phyloP scores from a whole-genome alignment of 371 early-diverging fungal genomes.

The Apophysomyces variabilis region DNA sequence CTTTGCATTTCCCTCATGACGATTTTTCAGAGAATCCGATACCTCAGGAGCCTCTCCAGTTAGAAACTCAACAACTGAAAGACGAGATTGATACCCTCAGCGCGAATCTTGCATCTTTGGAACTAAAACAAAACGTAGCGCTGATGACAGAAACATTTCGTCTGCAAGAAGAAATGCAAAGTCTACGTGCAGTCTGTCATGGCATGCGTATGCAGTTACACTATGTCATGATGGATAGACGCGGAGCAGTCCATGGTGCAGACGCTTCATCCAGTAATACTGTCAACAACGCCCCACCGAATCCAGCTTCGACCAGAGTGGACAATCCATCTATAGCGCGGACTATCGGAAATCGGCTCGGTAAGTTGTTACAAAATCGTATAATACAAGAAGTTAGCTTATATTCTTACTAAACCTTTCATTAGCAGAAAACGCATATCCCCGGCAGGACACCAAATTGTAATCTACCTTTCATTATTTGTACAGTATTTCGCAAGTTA shows the following conservation, averaged over 20 bases:
- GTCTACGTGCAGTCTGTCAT: constrained; percentile 65
- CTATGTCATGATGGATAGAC: constrained; percentile 62
- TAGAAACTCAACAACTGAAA: constrained; percentile 57
- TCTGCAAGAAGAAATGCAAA: constrained; percentile 73
- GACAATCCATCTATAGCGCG: constrained; percentile 19
- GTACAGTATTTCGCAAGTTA: no score
- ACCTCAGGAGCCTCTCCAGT: constrained; percentile 23
- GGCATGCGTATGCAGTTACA: constrained; percentile 75
- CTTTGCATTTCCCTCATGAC: constrained; percentile 37
- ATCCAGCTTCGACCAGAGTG: constrained; percentile 9
- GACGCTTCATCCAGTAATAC: constrained; percentile 18
- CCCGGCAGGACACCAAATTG: constrained; percentile 48
- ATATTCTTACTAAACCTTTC: constrained; percentile 16
- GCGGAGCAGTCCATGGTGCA: constrained; percentile 20
- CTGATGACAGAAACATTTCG: constrained; percentile 71
- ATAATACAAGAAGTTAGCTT: background rate
- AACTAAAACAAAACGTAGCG: constrained; percentile 72
- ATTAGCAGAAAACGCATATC: constrained; percentile 17
- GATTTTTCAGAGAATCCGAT: constrained; percentile 23
- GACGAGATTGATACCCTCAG: constrained; percentile 65
- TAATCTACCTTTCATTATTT: constrained; percentile 9
- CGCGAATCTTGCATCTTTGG: constrained; percentile 61
- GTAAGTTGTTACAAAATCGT: constrained; percentile 15
- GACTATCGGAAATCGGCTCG: constrained; percentile 37
- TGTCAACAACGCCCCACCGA: constrained; percentile 7